These are phyloP conservation scores for Penicillium crystallinum DNA, from an alignment of 495 filamentous ascomycete genomes.

Conservation along the genomic window DNA sequence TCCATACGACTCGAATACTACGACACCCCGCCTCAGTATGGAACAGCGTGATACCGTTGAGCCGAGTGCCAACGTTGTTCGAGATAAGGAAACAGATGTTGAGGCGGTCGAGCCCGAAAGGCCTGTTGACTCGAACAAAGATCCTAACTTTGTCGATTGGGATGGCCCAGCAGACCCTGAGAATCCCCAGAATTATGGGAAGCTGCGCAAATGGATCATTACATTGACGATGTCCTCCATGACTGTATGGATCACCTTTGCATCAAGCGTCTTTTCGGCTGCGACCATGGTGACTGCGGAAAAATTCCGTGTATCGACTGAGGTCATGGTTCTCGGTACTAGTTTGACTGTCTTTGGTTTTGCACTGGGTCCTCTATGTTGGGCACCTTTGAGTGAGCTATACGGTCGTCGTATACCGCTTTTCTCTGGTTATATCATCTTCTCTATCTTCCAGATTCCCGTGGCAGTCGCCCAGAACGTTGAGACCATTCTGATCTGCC, in stretches of 20 bases:
- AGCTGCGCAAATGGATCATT: slow-evolving; percentile 61
- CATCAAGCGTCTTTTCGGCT: slow-evolving; percentile 54
- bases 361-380: slow-evolving; percentile 49
- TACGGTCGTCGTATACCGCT: slow-evolving; percentile 54
- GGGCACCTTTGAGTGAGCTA: slow-evolving; percentile 53
- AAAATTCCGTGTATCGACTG: slow-evolving; percentile 47
- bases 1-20: slow-evolving; percentile 18
- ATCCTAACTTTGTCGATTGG: slow-evolving; percentile 42
- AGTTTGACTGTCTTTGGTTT: slow-evolving; percentile 54
- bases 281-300: slow-evolving; percentile 44
- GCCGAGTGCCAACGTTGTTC: background rate
- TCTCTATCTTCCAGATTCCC: slow-evolving; percentile 59
- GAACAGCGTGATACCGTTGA: slow-evolving; percentile 8
- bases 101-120: slow-evolving; percentile 11
- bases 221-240: slow-evolving; percentile 56
- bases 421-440: slow-evolving; percentile 50
- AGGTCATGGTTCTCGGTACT: slow-evolving; percentile 54
- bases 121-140: slow-evolving; percentile 17
- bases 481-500: slow-evolving; percentile 53
- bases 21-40: slow-evolving; percentile 22
- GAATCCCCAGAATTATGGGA: slow-evolving; percentile 66
- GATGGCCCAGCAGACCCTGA: slow-evolving; percentile 55
- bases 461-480: slow-evolving; percentile 57
- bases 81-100: slow-evolving; percentile 15
- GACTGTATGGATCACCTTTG: slow-evolving; percentile 57